Evolutionary conservation across 1,284 basidiomycete genomes (phyloP), one percentile per base, ranked within the genome.

Genomic region (Microstroma glucosiphilum): DNA sequence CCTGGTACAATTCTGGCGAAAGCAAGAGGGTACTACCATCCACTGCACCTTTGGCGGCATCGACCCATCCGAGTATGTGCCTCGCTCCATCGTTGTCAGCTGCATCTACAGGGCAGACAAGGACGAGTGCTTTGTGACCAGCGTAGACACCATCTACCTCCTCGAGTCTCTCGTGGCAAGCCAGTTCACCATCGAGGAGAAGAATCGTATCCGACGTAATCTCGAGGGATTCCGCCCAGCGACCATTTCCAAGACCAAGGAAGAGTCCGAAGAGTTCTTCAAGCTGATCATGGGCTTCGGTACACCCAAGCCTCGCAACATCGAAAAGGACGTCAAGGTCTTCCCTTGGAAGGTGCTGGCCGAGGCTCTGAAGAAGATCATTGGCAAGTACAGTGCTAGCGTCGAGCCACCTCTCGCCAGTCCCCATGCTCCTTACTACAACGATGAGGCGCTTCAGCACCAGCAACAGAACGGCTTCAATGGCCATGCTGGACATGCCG

Each of bases 321-420:
- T 97, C 66, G 93, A 96, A 80, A 96, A 97, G 83, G 92, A 96
- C 75, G 85, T 97, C 78, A 97, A 97, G 81, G 92, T 96, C 1
- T 97, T 97, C 76, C 87, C 88, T n/a, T 97, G 93, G 93, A 85
- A 84, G 53, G 82, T 87, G 57, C 83, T 97, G 12, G 85, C 84
- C 6, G 85, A 87, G 64, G 91, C 92, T 0, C 81, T 97, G 63
- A 88, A 90, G 68, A 96, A 96, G 82, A 92, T 96, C 67, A 85
- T 96, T 56, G 86, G 88, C 42, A 96, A 96, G 92, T 96, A 94
- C 78, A 71, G 67, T 25, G 65, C 72, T 4, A 37, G 17, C 43
- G 12, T n/a, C 40, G 30, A 37, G 40, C 57, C 57, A 9, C 15
- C 54, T 25, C 25, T 17, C 54, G 19, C 37, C 30, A 37, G 8